Base-by-base conservation (phyloP, 2,329 filamentous ascomycete species). In the Cryphonectria radicalis region DNA sequence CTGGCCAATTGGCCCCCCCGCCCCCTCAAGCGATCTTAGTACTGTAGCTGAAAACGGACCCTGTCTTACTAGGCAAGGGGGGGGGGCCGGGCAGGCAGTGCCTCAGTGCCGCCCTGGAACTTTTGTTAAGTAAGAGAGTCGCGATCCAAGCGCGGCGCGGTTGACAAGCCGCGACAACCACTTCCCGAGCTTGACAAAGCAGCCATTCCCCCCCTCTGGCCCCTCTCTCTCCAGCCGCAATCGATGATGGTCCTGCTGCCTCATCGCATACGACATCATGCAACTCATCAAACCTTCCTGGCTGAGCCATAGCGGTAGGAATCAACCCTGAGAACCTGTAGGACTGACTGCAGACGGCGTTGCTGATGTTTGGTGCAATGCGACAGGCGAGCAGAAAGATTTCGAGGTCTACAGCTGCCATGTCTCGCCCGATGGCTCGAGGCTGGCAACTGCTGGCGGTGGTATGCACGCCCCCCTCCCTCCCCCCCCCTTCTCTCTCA, bases 371-470 rank as follows among this genome's bases (percentile, higher is more conserved):
- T 69, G 46, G 60, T 66, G 40, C 17, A n/a, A 62, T 70, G 65
- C 66, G 70, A 68, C 72, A 93, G 92, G 95, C 80, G 96, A 99
- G 85, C 93, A 97, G 81, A 98, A 98, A 80, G 95, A 98, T 80
- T 97, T 97, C 79, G 96, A 99, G 83, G 95, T 98, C 75, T 99
- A 98, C 85, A 97, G 94, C 84, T 98, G 95, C 81, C 93, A 98
- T 86, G 91, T 99, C 75, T 99, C 96, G 40, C 93, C 96, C 19
- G 96, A 99, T 83, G 96, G 95, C 75, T 92, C 90, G 79, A 90
- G 96, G 75, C 88, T 99, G 70, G 96, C 95, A 65, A 98, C 96
- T 28, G 96, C 95, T 73, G 96, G 95, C 77, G 95, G 96, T 88
- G 92, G 92, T 94, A 84, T 81, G 90, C 43, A n/a, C 62, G 19